phyloP scores from a whole-genome alignment of 805 yeast species.

The Myxozyma melibiosi region DNA sequence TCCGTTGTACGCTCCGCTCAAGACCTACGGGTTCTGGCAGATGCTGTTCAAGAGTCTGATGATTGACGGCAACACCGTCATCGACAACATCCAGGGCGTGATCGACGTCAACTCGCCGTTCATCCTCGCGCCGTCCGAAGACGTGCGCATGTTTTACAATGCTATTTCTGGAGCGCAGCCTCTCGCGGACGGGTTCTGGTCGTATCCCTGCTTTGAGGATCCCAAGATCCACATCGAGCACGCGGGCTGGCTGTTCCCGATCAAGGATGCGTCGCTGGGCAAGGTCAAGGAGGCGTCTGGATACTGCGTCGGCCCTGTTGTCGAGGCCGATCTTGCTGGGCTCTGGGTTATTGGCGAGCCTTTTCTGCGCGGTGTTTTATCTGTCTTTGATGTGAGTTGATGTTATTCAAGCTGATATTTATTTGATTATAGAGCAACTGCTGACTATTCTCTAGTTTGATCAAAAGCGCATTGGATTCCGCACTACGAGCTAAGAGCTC shows the following conservation, averaged over 20 bases:
- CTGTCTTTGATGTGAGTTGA: slow-evolving; percentile 23
- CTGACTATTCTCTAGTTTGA: slow-evolving; percentile 8
- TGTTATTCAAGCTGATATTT: too few relatives aligned
- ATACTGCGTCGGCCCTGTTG: slow-evolving; percentile 31
- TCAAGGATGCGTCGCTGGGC: slow-evolving; percentile 26
- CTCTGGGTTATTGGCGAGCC: slow-evolving; percentile 34
- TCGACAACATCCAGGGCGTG: slow-evolving; percentile 32
- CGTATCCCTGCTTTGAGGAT: slow-evolving; percentile 30
- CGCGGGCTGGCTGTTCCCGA: slow-evolving; percentile 33
- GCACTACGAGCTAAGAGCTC: not conserved
- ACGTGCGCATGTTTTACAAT: slow-evolving; percentile 30
- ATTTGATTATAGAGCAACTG: not conserved
- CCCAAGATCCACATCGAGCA: slow-evolving; percentile 32
- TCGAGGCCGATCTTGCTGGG: slow-evolving; percentile 31
- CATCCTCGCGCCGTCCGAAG: slow-evolving; percentile 32
- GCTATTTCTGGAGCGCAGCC: slow-evolving; percentile 33
- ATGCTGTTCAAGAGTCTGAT: slow-evolving; percentile 27
- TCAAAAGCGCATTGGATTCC: slow-evolving; percentile 25
- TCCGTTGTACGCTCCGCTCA: slow-evolving; percentile 31
- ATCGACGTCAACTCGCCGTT: slow-evolving; percentile 27
- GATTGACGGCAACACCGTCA: slow-evolving; percentile 29
- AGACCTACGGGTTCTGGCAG: slow-evolving; percentile 33
- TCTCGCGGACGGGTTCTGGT: slow-evolving; percentile 31
- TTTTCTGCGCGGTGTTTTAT: slow-evolving; percentile 22
- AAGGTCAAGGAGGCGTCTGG: slow-evolving; percentile 33